Base-by-base conservation (phyloP, 2,329 filamentous ascomycete genomes). In the Xylaria sp. region DNA sequence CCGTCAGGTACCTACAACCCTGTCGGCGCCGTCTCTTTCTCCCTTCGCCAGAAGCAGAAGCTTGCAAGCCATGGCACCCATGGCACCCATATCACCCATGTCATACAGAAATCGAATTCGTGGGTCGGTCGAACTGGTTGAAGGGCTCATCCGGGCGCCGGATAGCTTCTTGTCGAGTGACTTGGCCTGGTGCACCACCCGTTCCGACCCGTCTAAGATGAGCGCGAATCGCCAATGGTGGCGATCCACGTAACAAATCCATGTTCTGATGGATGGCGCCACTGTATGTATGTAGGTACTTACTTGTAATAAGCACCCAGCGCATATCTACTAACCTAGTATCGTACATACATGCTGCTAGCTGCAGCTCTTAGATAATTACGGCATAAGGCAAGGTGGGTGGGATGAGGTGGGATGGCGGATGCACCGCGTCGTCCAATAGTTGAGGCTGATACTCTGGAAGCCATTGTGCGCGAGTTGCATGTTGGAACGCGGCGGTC, bases 171-270 rank as follows among this genome's bases (percentile, higher is more conserved):
- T 18, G 58, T 68, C 50, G 64, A 66, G 63, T 63, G 66, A 67
- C 28, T 68, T 64, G 58, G 64, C 56, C 53, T 56, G 36, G 60
- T 50, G 57, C 59, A 70, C 45, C 62, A 36, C 48, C 45, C 60
- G 50, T 65, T 56, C 63, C 57, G 63, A 57, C 63, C 46, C 32
- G 50, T 60, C 61, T 39, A 63, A 59, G 62, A 20, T 64, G 55
- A 62, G 70, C 69, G 64, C 74, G 71, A 75, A 76, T 75, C 73
- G 72, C 65, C 64, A 64, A 61, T 70, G 67, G 70, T 64, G 61
- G 65, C 30, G 68, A 68, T 69, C 64, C 72, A 73, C 71, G 73
- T 73, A 75, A 69, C 56, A 13, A 39, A 39, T 63, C 55, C 55
- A 67, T 68, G 59, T 56, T 60, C 70, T 60, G 65, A 67, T 15